A percentile compares a stretch with the other conserved stretches of the same genome.
Evolutionary conservation across 1,284 basidiomycete species (phyloP).

Genomic region (Hemileia vastatrix): DNA sequence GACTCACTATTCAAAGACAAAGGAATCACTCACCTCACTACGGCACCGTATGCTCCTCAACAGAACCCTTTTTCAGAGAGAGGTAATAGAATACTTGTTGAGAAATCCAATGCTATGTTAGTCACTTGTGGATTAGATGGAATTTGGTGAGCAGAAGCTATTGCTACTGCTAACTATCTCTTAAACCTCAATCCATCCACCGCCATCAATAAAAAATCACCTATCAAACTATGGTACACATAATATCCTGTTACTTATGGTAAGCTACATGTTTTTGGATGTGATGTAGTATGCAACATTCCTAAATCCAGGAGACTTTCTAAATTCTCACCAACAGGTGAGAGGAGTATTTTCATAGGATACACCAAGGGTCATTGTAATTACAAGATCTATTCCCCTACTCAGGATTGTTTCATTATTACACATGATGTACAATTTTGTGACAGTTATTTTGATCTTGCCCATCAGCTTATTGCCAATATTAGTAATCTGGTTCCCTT

Average conservation of each 20-base stretch:
- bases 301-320: too few relatives aligned
- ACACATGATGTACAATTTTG: too few relatives aligned
- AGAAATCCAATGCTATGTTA: background rate
- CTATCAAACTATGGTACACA: background rate
- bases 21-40: background rate
- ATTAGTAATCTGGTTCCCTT: too few relatives aligned
- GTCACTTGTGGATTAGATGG: background rate
- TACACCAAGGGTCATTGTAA: too few relatives aligned
- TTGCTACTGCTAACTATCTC: background rate
- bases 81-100: background rate
- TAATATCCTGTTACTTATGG: background rate
- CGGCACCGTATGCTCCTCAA: conserved; percentile 9
- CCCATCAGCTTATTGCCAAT: too few relatives aligned
- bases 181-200: background rate
- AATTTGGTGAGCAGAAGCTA: background rate
- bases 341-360: too few relatives aligned
- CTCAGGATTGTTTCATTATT: too few relatives aligned
- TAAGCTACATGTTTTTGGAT: background rate
- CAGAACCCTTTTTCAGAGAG: conserved; percentile 10
- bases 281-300: too few relatives aligned
- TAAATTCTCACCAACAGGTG: too few relatives aligned
- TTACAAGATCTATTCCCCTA: too few relatives aligned
- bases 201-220: background rate
- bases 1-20: background rate
- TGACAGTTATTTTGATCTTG: too few relatives aligned